Conservation (phyloP, 2,329 filamentous ascomycete species). For the Fusarium graminum region DNA sequence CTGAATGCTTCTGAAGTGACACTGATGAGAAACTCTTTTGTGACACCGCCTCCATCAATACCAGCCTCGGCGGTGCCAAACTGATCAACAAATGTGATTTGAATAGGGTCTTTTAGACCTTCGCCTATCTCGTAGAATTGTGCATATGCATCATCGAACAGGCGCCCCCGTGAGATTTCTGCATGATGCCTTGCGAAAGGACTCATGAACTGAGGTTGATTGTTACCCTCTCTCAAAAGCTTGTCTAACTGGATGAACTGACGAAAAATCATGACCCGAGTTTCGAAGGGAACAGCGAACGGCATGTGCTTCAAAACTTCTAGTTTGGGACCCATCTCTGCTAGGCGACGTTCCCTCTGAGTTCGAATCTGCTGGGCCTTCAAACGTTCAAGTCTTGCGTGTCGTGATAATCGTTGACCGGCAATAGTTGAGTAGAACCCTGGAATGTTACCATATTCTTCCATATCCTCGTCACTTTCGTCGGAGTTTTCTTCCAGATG, state of each 20-base stretch:
- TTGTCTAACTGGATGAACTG: conserved; percentile 87
- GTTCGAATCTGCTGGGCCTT: conserved; percentile 74
- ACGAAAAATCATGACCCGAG: conserved; percentile 90
- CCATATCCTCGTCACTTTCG: conserved; percentile 55
- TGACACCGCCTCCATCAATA: conserved; percentile 96
- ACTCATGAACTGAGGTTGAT: conserved; percentile 12
- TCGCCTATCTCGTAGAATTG: conserved; percentile 86
- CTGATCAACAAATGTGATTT: conserved; percentile 95
- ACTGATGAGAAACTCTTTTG: conserved; percentile 94
- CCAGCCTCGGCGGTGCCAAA: conserved; percentile 90
- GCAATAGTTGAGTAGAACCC: conserved; percentile 56
- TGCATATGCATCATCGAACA: conserved; percentile 88
- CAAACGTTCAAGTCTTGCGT: conserved; percentile 73
- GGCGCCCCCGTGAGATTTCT: conserved; percentile 79
- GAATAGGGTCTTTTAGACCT: conserved; percentile 91
- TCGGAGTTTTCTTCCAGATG: conserved; percentile 68
- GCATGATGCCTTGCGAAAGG: conserved; percentile 76
- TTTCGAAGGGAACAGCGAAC: conserved; percentile 94
- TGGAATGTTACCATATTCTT: conserved; percentile 49
- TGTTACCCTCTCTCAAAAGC: conserved; percentile 43
- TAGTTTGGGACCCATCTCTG: conserved; percentile 84
- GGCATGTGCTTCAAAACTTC: conserved; percentile 97
- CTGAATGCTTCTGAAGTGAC: conserved; percentile 88
- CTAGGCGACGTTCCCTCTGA: conserved; percentile 77
- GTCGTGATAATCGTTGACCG: conserved; percentile 71